Evolutionary conservation across 768 basidiomycete species (phyloP), one percentile per base, ranked within the genome.

Genomic region (Pleurotus ostreatus): DNA sequence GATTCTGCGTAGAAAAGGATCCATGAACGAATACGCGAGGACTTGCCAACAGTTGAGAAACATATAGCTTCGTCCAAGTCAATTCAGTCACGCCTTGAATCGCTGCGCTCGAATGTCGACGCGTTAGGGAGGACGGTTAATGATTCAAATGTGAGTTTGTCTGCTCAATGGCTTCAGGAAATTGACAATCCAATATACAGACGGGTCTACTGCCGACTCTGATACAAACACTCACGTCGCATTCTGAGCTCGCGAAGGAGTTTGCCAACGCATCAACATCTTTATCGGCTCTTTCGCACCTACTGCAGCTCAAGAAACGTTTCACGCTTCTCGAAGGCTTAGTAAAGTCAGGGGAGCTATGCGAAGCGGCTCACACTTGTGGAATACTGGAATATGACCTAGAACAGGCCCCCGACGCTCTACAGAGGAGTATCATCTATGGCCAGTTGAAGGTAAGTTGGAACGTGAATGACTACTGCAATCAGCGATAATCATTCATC

Each of bases 21-120:
- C 61, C 84, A 88, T 61, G 84, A 88, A 61, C 82, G 88, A 47
- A 86, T 93, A 60, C 78, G 86, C 57, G 69, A 73, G 13, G 80
- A 92, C 68, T 70, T 83, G 13, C 80, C 83, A 11, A 68, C 74
- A 20, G 91, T 93, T 57, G 80, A 87, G 49, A 70, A 73, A 38
- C 89, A 93, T 62, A 62, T 86, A 26, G 69, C 77, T 45, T 78
- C 83, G 12, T 80, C 91, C 15, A 78, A 75, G 68, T 82, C 83
- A 25, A 78, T 91, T 18, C 87, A 88, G 66, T 73, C 77, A 56
- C 81, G 85, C 23, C 67, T 85, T 45, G 70, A 71, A 25, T 66
- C 77, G 5, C 72, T 94, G 45, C 69, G 75, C 5, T 65, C 64
- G 30, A 79, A 83, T 61, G 81, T 89, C 18, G 77, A 84, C 56